A percentile compares a stretch with the other conserved stretches of the same genome.
Evolutionary conservation across 1,284 basidiomycete species (phyloP).

Genomic region (Heterobasidion irregulare): DNA sequence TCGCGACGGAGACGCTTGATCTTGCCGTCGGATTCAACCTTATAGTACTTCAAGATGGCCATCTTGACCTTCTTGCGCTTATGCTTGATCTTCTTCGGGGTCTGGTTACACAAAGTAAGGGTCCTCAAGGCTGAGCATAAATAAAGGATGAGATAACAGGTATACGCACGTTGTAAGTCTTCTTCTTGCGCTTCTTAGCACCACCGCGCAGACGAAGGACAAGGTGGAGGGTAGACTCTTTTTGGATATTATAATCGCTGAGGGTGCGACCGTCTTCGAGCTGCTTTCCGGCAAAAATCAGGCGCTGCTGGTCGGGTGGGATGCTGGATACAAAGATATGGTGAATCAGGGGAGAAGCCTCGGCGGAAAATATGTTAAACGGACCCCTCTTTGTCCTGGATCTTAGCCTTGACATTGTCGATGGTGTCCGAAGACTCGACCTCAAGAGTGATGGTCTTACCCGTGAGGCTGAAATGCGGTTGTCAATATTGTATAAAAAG

Average conservation of each 20-base stretch:
- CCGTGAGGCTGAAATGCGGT: constrained; percentile 70
- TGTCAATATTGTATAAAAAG: not conserved
- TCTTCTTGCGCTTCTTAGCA: constrained; percentile 99
- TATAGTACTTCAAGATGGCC: constrained; percentile 99
- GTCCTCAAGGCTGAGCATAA: not conserved
- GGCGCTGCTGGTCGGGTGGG: constrained; percentile 92
- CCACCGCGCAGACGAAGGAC: constrained; percentile 95
- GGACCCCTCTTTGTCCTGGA: constrained; percentile 92
- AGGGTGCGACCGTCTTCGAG: constrained; percentile 91
- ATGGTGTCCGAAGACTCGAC: constrained; percentile 96
- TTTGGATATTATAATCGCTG: constrained; percentile 92
- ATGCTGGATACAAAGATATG: constrained; percentile 40
- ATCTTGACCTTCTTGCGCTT: constrained; percentile 99
- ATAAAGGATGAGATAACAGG: not conserved
- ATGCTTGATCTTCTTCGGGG: constrained; percentile 99
- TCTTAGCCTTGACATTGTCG: constrained; percentile 97
- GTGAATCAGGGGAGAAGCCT: constrained; percentile 3
- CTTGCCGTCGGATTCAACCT: constrained; percentile 98
- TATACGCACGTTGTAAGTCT: constrained; percentile 82
- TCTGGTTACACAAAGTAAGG: constrained; percentile 37
- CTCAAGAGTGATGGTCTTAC: constrained; percentile 98
- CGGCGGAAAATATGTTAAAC: constrained; percentile 15
- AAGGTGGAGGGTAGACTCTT: constrained; percentile 92
- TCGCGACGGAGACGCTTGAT: constrained; percentile 98
- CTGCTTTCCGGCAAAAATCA: constrained; percentile 99